Evolutionary conservation across 495 filamentous ascomycete species (phyloP).

Genomic region (Penicillium flavigenum): DNA sequence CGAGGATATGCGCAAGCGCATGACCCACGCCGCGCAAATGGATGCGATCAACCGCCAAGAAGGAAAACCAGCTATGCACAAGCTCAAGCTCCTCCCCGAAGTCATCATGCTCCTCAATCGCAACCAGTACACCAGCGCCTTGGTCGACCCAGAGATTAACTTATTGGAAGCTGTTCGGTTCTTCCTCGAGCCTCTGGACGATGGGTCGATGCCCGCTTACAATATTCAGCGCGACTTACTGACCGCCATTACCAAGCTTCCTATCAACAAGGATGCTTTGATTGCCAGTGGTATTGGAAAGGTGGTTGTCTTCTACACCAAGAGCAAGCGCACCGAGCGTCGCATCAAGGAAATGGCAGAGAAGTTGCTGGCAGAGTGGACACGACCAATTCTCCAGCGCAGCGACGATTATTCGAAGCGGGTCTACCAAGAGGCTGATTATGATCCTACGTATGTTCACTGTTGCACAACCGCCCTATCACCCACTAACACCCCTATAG

Average conservation of each 20-base stretch:
- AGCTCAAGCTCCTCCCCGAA: constrained; percentile 91
- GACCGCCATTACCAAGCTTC: constrained; percentile 70
- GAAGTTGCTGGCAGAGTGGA: constrained; percentile 89
- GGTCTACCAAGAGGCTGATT: constrained; percentile 54
- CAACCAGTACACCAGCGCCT: constrained; percentile 72
- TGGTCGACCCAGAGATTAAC: constrained; percentile 93
- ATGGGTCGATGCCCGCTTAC: constrained; percentile 90
- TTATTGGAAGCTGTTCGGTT: constrained; percentile 91
- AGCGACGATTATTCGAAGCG: constrained; percentile 90
- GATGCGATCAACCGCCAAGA: constrained; percentile 78
- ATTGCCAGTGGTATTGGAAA: constrained; percentile 93
- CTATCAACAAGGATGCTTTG: constrained; percentile 85
- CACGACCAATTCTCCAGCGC: constrained; percentile 88
- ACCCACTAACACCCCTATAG: constrained; percentile 26
- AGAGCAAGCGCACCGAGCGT: constrained; percentile 80
- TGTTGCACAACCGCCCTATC: constrained; percentile 9
- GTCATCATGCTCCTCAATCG: constrained; percentile 86
- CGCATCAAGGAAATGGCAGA: constrained; percentile 92
- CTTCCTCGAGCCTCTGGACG: constrained; percentile 94
- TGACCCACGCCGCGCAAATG: constrained; percentile 86
- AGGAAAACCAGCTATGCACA: constrained; percentile 81
- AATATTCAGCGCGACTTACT: constrained; percentile 96
- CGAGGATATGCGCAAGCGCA: constrained; percentile 79
- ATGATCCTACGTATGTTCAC: constrained; percentile 54
- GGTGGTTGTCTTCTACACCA: constrained; percentile 93